Conservation (phyloP, 768 basidiomycete genomes). For the Tricholoma furcatifolium region DNA sequence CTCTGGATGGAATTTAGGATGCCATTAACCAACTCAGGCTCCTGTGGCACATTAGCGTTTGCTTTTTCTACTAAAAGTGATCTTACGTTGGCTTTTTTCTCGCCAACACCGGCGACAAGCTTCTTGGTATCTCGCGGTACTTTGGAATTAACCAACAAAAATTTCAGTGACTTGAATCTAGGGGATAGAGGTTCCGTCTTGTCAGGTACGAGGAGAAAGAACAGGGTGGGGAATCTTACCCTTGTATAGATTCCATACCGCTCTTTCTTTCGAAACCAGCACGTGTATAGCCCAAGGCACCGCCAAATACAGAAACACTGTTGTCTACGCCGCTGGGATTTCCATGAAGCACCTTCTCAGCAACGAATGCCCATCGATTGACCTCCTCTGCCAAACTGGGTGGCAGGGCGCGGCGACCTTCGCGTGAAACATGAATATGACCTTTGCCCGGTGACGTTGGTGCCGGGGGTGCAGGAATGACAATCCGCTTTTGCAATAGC, state of each 20-base stretch:
- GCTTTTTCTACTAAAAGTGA: conserved; percentile 4
- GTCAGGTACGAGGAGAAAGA: conserved; percentile 11
- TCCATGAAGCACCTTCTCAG: conserved; percentile 95
- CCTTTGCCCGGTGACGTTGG: conserved; percentile 43
- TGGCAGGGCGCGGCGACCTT: conserved; percentile 65
- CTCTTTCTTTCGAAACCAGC: conserved; percentile 74
- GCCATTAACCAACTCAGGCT: conserved; percentile 82
- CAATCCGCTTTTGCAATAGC: conserved; percentile 70
- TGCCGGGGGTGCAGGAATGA: conserved; percentile 48
- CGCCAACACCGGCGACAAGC: conserved; percentile 86
- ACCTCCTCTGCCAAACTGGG: conserved; percentile 69
- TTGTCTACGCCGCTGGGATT: conserved; percentile 98
- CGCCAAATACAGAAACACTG: conserved; percentile 89
- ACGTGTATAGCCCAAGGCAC: conserved; percentile 87
- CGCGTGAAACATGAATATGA: conserved; percentile 62
- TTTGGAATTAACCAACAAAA: conserved; percentile 91
- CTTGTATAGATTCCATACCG: conserved; percentile 83
- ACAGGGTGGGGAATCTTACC: conserved; percentile 48
- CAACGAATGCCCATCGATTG: conserved; percentile 91
- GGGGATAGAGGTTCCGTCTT: conserved; percentile 12
- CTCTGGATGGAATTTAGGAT: conserved; percentile 80
- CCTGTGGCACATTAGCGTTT: conserved; percentile 36
- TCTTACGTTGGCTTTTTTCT: conserved; percentile 61
- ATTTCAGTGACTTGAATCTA: conserved; percentile 88
- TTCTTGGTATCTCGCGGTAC: conserved; percentile 93